Evolutionary conservation across 1,139 yeast genomes (phyloP).

Genomic region (Geotrichum klebahnii): DNA sequence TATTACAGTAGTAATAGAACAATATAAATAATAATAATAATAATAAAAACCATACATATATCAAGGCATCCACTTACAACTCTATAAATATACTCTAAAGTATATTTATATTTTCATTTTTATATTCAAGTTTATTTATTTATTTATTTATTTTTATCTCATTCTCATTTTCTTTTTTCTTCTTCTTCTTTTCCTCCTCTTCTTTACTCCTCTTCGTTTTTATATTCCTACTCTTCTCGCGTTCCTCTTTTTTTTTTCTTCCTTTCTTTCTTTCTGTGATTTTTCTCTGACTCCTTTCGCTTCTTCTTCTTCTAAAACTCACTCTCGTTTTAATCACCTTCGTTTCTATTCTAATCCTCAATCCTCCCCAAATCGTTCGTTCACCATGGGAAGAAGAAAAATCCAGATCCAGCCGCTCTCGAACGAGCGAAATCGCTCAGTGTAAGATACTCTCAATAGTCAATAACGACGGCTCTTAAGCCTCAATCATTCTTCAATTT

Average conservation of each 20-base stretch:
- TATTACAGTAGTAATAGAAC: no score
- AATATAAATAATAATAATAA: no score
- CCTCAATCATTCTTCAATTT: conserved; percentile 3
- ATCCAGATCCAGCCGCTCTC: conserved; percentile 87
- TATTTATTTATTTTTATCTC: neutral
- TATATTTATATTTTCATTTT: conserved; percentile 1
- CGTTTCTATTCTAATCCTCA: neutral
- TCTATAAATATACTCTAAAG: neutral
- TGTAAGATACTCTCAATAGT: conserved; percentile 39
- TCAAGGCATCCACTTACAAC: no score
- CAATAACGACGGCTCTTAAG: no score
- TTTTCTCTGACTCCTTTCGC: neutral
- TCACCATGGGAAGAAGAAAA: conserved; percentile 91
- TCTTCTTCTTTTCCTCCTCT: neutral
- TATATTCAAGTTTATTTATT: neutral
- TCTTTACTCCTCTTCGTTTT: no score
- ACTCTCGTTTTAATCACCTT: neutral
- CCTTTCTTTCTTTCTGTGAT: neutral
- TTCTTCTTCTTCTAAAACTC: neutral
- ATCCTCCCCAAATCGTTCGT: neutral
- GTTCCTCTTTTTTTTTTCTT: neutral
- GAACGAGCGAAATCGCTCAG: conserved; percentile 76
- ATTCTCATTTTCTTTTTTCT: neutral
- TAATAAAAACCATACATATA: neutral
- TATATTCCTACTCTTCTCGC: no score